phyloP scores from a whole-genome alignment of 202 grass and related monocot genomes.

The Alloteropsis angusta region DNA sequence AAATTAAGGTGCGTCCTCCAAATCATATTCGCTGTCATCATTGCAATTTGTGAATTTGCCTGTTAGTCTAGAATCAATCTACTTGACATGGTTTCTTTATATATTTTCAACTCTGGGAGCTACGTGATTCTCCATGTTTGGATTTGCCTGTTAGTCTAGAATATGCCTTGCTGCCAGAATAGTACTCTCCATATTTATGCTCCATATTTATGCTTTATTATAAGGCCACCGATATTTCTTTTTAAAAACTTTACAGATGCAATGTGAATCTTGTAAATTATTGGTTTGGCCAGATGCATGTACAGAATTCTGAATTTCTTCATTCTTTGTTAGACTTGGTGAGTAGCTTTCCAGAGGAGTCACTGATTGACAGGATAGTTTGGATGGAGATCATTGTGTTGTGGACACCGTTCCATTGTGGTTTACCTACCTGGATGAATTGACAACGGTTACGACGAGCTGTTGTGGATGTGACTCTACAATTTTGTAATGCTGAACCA shows the following conservation, averaged over 20 bases:
- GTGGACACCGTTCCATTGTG: not conserved
- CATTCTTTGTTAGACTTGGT: slow-evolving; percentile 46
- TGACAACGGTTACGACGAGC: slow-evolving; percentile 4
- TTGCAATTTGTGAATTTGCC: not conserved
- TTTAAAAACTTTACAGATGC: slow-evolving; percentile 31
- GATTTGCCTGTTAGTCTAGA: not conserved
- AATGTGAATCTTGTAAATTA: slow-evolving; percentile 59
- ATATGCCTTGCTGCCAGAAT: not conserved
- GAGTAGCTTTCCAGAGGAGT: slow-evolving; percentile 23
- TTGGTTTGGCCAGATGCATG: slow-evolving; percentile 27
- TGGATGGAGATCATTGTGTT: slow-evolving; percentile 21
- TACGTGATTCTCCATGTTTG: not conserved
- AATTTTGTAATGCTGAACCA: slow-evolving; percentile 52
- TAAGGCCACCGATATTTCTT: slow-evolving; percentile 1
- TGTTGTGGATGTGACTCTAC: slow-evolving; percentile 25
- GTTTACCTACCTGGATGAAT: slow-evolving; percentile 5
- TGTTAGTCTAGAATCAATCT: not conserved
- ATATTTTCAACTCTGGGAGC: not conserved
- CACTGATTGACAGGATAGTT: slow-evolving; percentile 17
- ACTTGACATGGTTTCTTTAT: not conserved
- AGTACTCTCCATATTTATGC: not conserved
- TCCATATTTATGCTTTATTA: not conserved
- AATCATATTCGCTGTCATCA: not conserved
- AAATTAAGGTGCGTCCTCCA: slow-evolving; percentile 11
- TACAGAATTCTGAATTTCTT: slow-evolving; percentile 42